phyloP scores from a whole-genome alignment of 1,284 basidiomycete genomes.

The Schizophyllum commune region DNA sequence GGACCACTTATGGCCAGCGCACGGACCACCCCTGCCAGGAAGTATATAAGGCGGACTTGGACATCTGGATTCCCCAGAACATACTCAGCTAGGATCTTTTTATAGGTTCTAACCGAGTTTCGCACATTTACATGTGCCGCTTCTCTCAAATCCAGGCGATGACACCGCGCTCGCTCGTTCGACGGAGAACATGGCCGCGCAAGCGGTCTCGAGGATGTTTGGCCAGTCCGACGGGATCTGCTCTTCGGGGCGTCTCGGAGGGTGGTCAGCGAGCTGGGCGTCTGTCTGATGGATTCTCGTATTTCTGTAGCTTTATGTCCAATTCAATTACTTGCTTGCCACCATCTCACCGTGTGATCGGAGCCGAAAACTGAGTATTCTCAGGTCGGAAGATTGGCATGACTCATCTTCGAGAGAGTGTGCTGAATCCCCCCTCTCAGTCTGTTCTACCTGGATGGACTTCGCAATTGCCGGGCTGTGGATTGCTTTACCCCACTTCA shows the following conservation, averaged over 20 bases:
- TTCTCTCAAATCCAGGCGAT: conserved; percentile 3
- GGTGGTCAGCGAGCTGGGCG: conserved; percentile 3
- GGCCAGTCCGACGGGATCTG: neutral
- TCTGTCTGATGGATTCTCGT: conserved; percentile 6
- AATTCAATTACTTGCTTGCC: neutral
- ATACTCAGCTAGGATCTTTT: conserved; percentile 1
- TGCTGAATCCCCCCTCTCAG: no score
- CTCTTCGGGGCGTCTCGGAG: neutral
- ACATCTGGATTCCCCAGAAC: neutral
- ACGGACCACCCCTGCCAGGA: neutral
- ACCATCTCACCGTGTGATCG: neutral
- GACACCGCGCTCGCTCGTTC: conserved; percentile 5
- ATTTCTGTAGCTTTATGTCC: neutral
- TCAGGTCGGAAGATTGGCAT: neutral
- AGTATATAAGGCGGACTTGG: neutral
- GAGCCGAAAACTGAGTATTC: neutral
- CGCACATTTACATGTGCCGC: neutral
- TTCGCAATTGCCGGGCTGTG: no score
- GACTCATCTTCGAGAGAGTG: no score
- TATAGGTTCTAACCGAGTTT: conserved; percentile 1
- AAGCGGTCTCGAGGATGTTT: conserved; percentile 3
- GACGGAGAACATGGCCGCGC: conserved; percentile 2
- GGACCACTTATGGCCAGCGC: neutral
- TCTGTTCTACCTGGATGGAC: no score
- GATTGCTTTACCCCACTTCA: no score